Evolutionary conservation across 2,329 filamentous ascomycete species (phyloP), one percentile per base, ranked within the genome.

Genomic region (Phialophora macrospora): DNA sequence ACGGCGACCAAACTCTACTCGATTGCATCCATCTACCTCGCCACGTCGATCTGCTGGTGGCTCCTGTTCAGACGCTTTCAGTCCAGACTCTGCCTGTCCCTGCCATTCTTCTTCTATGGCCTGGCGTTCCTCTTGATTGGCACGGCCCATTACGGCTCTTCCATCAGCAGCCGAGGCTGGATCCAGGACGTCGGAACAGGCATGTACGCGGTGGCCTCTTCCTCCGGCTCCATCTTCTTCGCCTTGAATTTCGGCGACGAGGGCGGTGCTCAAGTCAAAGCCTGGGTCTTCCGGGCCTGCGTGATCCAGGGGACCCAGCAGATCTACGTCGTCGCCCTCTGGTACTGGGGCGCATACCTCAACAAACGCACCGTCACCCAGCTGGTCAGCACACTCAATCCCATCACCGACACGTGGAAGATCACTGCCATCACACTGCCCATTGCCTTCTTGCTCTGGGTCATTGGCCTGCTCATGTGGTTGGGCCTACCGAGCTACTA

Each of bases 261-360:
- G 78, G 85, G 84, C 49, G 86, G 86, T 55, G 82, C 84, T 2
- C 85, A 87, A 6, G 83, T 88, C 51, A 87, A 85, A 73, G 81
- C 85, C 41, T 89, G 87, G 87, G 86, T 87, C n/a, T 88, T 86
- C 77, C 83, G 88, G 63, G 88, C 88, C 17, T 87, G 87, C 71
- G 75, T 86, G 12, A 88, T 90, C 59, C 86, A 89, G 74, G 88
- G 88, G 49, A 87, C 86, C 6, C 87, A 89, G 72, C 87, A 90
- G 73, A 79, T 87, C 68, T 90, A 89, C 74, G 82, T 88, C 58
- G 83, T 87, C 26, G 84, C 82, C 6, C 80, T 90, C 12, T 90
- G 87, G 87, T 89, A 85, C 73, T 90, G 88, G 88, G 88, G 87
- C 32, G 82, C 82, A 7, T 80, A 82, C 65, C 78, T 88, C 54